phyloP scores from a whole-genome alignment of 768 basidiomycete genomes.

The Pseudohyphozyma bogoriensis region DNA sequence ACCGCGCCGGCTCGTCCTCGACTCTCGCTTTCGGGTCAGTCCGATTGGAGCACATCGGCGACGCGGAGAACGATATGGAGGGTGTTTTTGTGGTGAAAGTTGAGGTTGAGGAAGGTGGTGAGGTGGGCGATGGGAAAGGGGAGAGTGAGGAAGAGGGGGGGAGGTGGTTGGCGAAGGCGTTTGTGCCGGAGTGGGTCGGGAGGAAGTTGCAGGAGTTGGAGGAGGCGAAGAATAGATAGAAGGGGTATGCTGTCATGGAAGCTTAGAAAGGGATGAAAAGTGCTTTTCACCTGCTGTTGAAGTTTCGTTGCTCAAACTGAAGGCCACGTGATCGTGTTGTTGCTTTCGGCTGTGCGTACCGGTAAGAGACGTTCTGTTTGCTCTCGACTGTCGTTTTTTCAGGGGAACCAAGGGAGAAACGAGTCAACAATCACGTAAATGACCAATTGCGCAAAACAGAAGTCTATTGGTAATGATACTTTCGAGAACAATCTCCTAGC shows the following conservation, averaged over 20 bases:
- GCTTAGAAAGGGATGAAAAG: background rate
- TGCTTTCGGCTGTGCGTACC: too few species aligned
- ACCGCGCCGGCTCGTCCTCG: conserved; percentile 1
- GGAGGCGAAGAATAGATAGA: conserved; percentile 4
- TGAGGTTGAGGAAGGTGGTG: background rate
- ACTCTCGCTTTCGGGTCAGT: conserved; percentile 21
- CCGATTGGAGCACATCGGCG: conserved; percentile 12
- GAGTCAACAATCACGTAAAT: too few species aligned
- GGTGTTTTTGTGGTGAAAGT: conserved; percentile 11
- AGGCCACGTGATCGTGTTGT: too few species aligned
- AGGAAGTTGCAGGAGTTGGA: conserved; percentile 21
- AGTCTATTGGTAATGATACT: too few species aligned
- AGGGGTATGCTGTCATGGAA: background rate
- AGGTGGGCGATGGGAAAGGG: conserved; percentile 5
- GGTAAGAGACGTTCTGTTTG: too few species aligned
- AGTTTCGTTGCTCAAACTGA: too few species aligned
- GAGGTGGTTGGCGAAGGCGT: conserved; percentile 22
- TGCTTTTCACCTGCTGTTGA: background rate
- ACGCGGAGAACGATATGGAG: background rate
- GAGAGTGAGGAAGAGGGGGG: conserved; percentile 20
- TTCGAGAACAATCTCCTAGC: too few species aligned
- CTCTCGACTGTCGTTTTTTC: too few species aligned
- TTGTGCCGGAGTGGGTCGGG: conserved; percentile 18
- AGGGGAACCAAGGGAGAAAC: too few species aligned
- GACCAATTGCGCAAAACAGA: too few species aligned